Percentiles rank a stretch among this genome's conserved stretches.
These are phyloP conservation scores for Brassica hybrid DNA, from an alignment of 441 rosid species.

Conservation along the genomic window DNA sequence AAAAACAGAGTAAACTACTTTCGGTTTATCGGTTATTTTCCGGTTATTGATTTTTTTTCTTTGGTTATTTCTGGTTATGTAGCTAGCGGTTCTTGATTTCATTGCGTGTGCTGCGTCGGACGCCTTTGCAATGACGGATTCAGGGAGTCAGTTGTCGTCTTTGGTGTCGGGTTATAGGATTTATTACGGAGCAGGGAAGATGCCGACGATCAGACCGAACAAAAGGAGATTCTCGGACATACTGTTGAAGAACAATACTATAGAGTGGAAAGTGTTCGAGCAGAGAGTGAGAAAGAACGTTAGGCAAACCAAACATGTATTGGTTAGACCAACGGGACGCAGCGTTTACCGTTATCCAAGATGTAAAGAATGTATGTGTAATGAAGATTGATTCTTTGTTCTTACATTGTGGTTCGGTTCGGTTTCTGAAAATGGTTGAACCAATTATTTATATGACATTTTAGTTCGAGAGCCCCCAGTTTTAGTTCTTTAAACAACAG, in stretches of 20 bases:
- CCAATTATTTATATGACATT: conserved; percentile 1
- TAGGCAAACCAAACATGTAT: conserved; percentile 88
- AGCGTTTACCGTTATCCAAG: conserved; percentile 86
- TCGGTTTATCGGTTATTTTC: not conserved
- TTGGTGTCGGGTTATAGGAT: conserved; percentile 88
- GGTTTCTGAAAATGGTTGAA: not conserved
- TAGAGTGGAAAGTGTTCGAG: conserved; percentile 87
- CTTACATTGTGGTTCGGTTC: not conserved
- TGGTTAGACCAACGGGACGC: conserved; percentile 75
- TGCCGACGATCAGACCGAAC: conserved; percentile 95
- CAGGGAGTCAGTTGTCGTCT: conserved; percentile 93
- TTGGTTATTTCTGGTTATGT: conserved; percentile 31
- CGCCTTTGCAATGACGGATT: conserved; percentile 98
- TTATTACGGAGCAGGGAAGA: conserved; percentile 87
- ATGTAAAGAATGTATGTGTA: conserved; percentile 89
- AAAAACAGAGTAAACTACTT: not conserved
- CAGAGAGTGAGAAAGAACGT: conserved; percentile 88
- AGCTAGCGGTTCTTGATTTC: conserved; percentile 95
- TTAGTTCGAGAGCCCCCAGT: not conserved
- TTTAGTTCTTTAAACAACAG: not conserved
- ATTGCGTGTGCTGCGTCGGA: conserved; percentile 80
- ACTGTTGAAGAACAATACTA: conserved; percentile 70
- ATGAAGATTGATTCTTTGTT: conserved; percentile 39
- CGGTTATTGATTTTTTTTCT: not conserved
- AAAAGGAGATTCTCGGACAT: conserved; percentile 81